Conservation (phyloP, 2,329 filamentous ascomycete species). For the Purpureocillium lavendulum region DNA sequence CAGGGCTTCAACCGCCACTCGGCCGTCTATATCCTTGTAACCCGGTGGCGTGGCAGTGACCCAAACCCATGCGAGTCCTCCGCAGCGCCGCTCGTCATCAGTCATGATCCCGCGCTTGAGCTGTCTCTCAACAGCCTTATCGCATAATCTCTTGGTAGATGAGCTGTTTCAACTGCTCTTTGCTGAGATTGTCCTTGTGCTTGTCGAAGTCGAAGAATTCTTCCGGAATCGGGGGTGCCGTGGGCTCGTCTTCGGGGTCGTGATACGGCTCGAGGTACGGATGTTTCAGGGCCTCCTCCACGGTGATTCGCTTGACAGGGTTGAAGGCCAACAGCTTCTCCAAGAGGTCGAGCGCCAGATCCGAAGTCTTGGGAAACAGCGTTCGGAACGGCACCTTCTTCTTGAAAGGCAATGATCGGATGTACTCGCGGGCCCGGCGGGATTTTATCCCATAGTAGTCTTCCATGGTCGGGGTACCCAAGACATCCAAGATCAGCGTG, state of each 20-base stretch:
- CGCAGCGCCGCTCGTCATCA: too few species aligned
- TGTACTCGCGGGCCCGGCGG: conserved; percentile 92
- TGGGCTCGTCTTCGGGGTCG: conserved; percentile 96
- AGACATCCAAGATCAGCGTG: conserved; percentile 91
- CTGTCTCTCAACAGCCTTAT: conserved; percentile 19
- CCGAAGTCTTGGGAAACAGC: conserved; percentile 99
- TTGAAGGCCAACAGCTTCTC: conserved; percentile 98
- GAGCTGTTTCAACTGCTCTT: conserved; percentile 94
- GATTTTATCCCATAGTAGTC: conserved; percentile 99
- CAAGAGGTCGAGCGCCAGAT: conserved; percentile 83
- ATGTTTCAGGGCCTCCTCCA: conserved; percentile 94
- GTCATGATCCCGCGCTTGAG: too few species aligned
- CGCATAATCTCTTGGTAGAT: conserved; percentile 96
- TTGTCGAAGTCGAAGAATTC: conserved; percentile 99
- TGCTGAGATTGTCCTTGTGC: conserved; percentile 97
- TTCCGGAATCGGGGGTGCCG: conserved; percentile 90
- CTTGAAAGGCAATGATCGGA: conserved; percentile 95
- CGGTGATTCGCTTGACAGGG: conserved; percentile 95
- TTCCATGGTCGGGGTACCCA: conserved; percentile 98
- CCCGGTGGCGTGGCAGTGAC: too few species aligned
- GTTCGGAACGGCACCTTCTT: conserved; percentile 98
- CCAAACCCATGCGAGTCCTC: too few species aligned
- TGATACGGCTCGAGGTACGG: conserved; percentile 98
- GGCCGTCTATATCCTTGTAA: too few species aligned
- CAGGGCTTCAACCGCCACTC: too few species aligned